phyloP scores from a whole-genome alignment of 2,329 filamentous ascomycete genomes.

The Apiospora phragmitis region DNA sequence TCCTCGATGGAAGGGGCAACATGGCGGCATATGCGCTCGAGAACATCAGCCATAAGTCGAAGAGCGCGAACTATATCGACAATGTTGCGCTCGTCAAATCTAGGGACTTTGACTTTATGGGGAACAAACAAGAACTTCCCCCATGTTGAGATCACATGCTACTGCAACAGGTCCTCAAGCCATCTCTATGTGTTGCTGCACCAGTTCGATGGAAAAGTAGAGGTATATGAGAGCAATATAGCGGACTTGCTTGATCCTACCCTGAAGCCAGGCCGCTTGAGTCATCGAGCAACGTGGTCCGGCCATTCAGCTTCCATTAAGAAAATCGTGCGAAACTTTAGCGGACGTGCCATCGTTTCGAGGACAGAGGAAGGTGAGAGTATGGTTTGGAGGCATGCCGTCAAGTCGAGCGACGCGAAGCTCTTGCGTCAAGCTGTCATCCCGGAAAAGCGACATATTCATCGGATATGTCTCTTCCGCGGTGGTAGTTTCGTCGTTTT shows the following conservation, averaged over 20 bases:
- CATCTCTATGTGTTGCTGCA: constrained; percentile 76
- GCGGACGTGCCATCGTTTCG: constrained; percentile 78
- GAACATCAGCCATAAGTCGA: constrained; percentile 72
- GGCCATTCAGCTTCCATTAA: constrained; percentile 80
- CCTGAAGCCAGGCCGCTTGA: constrained; percentile 59
- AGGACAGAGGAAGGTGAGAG: constrained; percentile 77
- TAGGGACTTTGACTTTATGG: constrained; percentile 49
- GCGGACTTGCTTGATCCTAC: constrained; percentile 78
- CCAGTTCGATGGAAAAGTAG: constrained; percentile 81
- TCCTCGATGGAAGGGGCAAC: constrained; percentile 78
- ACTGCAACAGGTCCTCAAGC: constrained; percentile 65
- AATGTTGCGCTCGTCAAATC: constrained; percentile 79
- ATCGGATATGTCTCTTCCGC: constrained; percentile 75
- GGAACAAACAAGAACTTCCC: constrained; percentile 23
- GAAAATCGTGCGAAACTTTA: constrained; percentile 84
- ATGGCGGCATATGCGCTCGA: constrained; percentile 95
- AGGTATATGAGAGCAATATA: constrained; percentile 77
- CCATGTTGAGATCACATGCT: constrained; percentile 71
- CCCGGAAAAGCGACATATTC: constrained; percentile 68
- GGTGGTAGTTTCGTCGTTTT: constrained; percentile 82
- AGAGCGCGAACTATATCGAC: constrained; percentile 71
- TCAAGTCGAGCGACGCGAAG: constrained; percentile 49
- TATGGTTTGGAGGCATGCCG: constrained; percentile 77
- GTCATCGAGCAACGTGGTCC: constrained; percentile 70
- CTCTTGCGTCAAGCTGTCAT: constrained; percentile 70